Base-by-base conservation (phyloP, 2,329 filamentous ascomycete genomes). In the Fusarium sp. region DNA sequence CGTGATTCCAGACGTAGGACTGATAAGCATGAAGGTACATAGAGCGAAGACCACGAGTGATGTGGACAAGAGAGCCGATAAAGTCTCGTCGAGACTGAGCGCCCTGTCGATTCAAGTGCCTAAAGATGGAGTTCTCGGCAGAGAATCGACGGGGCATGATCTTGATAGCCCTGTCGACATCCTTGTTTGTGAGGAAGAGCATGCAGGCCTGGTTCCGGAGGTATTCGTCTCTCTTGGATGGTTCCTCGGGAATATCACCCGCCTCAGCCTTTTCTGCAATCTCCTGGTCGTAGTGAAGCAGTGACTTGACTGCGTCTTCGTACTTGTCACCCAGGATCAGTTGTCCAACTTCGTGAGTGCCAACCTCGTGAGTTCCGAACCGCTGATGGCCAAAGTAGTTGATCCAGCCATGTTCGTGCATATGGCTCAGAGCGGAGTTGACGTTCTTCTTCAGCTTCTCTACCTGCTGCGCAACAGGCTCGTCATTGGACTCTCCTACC, bases 21-120 rank as follows among this genome's bases (percentile, higher is more conserved):
- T 99, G 95, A 77, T 97, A 98, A 6, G 95, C 94, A 75, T 99
- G 95, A 13, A 97, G 89, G 74, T 98, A 99, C 91, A 99, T 97
- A 56, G 92, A 86, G 39, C 93, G 87, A 69, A 98, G 81, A 44
- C 91, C 92, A 15, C 93, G 85, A 24, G 90, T 91, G 61, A 99
- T 93, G 50, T 85, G 84, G 72, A 90, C 85, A 47, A 99, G 77
- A 1, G 95, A 92, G 24, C 93, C 93, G 58, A 91, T 83, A 74
- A 87, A 95, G 76, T 99, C 94, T 39, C 83, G 84, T 35, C 78
- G 77, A 22, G 82, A 81, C 53, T 77, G 72, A 26, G 63, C 72
- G 39, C 79, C 77, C 51, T 80, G 76, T 55, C 81, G 79, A 28
- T 81, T 82, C 6, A 98, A 85, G 70, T 96, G 91, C 53, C 88